A percentile compares a stretch with the other conserved stretches of the same genome.
These are phyloP conservation scores for Debaryomyces hansenii DNA, from an alignment of 805 yeast genomes.

Conservation along the genomic window DNA sequence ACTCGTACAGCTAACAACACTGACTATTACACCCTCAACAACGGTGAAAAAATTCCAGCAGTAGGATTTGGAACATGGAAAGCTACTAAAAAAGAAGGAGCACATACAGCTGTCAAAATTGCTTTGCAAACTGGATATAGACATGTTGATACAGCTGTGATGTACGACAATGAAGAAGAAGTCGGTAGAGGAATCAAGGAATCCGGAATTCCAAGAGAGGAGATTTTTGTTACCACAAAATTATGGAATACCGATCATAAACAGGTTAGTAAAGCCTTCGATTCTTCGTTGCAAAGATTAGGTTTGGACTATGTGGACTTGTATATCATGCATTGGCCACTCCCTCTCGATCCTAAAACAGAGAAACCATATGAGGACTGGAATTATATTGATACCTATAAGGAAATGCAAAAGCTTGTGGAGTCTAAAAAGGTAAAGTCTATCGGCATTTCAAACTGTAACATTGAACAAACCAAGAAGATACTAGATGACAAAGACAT, in stretches of 20 bases:
- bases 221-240: conserved; percentile 43
- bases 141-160: conserved; percentile 72
- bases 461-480: conserved; percentile 41
- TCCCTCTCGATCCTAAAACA: conserved; percentile 26
- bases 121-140: conserved; percentile 64
- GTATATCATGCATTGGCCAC: conserved; percentile 78
- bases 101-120: conserved; percentile 17
- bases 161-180: conserved; percentile 60
- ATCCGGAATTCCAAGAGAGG: conserved; percentile 59
- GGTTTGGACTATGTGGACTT: conserved; percentile 72
- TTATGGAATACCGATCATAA: conserved; percentile 12
- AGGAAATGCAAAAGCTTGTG: conserved; percentile 28
- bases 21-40: conserved; percentile 44
- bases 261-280: conserved; percentile 50
- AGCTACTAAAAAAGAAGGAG: conserved; percentile 22
- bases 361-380: conserved; percentile 12
- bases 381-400: conserved; percentile 32
- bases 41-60: conserved; percentile 44
- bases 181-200: conserved; percentile 53
- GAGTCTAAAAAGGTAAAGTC: conserved; percentile 35
- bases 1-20: conserved; percentile 17
- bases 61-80: conserved; percentile 22
- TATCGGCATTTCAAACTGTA: conserved; percentile 60
- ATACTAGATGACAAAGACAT: conserved; percentile 37
- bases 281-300: conserved; percentile 55